A percentile compares a stretch with the other conserved stretches of the same genome.
phyloP scores from a whole-genome alignment of 2,329 filamentous ascomycete genomes.

The Verticillium dahliae region DNA sequence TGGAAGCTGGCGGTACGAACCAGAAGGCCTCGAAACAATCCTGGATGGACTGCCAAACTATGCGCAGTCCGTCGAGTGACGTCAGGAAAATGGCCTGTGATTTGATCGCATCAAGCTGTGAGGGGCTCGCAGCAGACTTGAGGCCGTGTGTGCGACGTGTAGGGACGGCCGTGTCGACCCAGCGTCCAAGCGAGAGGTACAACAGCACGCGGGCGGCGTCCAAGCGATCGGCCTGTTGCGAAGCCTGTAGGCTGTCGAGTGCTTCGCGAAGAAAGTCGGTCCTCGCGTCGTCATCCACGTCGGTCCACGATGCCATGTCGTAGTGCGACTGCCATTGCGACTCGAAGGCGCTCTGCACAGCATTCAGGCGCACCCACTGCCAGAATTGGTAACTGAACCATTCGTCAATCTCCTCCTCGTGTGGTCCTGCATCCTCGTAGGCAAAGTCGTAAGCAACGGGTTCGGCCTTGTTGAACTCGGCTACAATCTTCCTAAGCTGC shows the following conservation, averaged over 20 bases:
- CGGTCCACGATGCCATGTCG: slow-evolving; percentile 54
- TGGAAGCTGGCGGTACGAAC: slow-evolving; percentile 26
- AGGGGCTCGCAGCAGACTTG: slow-evolving; percentile 44
- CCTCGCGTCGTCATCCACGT: slow-evolving; percentile 50
- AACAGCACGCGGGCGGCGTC: slow-evolving; percentile 51
- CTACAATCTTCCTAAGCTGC: slow-evolving; percentile 66
- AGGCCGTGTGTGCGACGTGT: slow-evolving; percentile 28
- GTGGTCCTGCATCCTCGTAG: slow-evolving; percentile 65
- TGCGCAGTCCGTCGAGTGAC: slow-evolving; percentile 40
- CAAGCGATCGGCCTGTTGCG: slow-evolving; percentile 40
- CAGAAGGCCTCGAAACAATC: slow-evolving; percentile 46
- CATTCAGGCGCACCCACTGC: slow-evolving; percentile 73
- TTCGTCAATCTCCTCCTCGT: slow-evolving; percentile 88
- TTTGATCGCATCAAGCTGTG: slow-evolving; percentile 54
- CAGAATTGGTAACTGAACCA: slow-evolving; percentile 93
- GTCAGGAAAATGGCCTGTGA: slow-evolving; percentile 44
- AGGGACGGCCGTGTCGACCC: slow-evolving; percentile 59
- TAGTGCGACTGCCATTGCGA: slow-evolving; percentile 60
- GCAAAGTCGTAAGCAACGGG: slow-evolving; percentile 78
- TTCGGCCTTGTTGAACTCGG: slow-evolving; percentile 65
- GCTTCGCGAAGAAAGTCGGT: slow-evolving; percentile 50
- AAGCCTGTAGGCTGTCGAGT: slow-evolving; percentile 36
- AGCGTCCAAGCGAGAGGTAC: slow-evolving; percentile 62
- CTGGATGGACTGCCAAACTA: slow-evolving; percentile 45
- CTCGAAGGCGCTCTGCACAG: slow-evolving; percentile 71